A percentile compares a stretch with the other conserved stretches of the same genome.
phyloP scores from a whole-genome alignment of 2,329 filamentous ascomycete genomes.

The Aureobasidium leucospermi region DNA sequence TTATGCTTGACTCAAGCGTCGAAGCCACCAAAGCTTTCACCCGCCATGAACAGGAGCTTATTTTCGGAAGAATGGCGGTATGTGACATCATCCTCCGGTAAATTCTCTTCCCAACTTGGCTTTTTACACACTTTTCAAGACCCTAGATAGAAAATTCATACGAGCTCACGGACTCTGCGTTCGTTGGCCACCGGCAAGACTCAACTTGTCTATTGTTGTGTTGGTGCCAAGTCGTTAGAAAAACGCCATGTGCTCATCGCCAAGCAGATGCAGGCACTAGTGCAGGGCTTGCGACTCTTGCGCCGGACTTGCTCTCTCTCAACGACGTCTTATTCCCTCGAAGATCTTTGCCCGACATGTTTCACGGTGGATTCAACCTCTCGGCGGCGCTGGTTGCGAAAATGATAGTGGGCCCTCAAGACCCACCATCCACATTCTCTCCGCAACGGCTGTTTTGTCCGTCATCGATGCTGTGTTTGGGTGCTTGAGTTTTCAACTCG shows the following conservation, averaged over 20 bases:
- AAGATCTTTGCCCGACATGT: constrained; percentile 3
- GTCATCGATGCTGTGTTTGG: constrained; percentile 7
- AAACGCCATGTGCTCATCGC: constrained; percentile 8
- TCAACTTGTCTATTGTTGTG: constrained; percentile 1
- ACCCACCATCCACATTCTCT: constrained; percentile 11
- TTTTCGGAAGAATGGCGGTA: neutral
- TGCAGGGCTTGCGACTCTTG: neutral
- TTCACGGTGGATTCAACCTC: constrained; percentile 10
- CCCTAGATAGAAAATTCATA: neutral
- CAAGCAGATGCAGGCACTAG: neutral
- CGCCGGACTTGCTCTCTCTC: neutral
- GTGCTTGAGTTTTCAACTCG: neutral
- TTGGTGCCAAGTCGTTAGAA: constrained; percentile 3
- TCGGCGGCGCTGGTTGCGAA: constrained; percentile 5
- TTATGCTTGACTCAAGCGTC: constrained; percentile 5
- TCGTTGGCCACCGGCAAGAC: neutral
- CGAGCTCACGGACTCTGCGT: neutral
- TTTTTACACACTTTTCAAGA: neutral
- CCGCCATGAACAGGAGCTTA: constrained; percentile 12
- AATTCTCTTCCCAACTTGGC: constrained; percentile 6
- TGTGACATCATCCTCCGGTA: constrained; percentile 9
- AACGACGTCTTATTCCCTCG: constrained; percentile 10
- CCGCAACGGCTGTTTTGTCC: constrained; percentile 12
- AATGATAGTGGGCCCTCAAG: constrained; percentile 1
- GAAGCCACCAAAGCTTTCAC: constrained; percentile 9